Evolutionary conservation across 371 early-diverging fungal genomes (phyloP).

Genomic region (Rhizopus delemar): DNA sequence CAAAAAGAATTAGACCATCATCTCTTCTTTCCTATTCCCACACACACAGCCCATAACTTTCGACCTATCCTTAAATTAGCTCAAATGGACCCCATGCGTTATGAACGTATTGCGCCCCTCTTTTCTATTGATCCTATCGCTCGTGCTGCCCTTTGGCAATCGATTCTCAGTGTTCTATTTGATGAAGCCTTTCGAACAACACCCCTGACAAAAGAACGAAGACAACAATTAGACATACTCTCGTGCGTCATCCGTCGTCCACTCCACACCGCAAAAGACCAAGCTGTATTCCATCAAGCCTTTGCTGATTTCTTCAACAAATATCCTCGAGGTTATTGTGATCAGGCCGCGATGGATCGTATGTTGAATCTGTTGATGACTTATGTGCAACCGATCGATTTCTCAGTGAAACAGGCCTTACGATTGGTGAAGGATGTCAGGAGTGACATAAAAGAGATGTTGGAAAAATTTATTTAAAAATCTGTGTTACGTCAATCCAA

Average conservation of each 20-base stretch:
- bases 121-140: constrained; percentile 33
- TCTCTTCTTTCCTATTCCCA: constrained; percentile 15
- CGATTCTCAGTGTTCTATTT: constrained; percentile 17
- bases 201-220: constrained; percentile 5
- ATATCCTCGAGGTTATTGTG: constrained; percentile 26
- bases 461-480: neutral
- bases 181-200: constrained; percentile 27
- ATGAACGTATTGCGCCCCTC: constrained; percentile 12
- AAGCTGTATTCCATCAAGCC: constrained; percentile 19
- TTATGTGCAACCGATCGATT: constrained; percentile 13
- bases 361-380: constrained; percentile 7
- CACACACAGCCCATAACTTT: neutral
- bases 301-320: constrained; percentile 26
- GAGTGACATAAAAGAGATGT: neutral
- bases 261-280: constrained; percentile 7
- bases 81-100: neutral
- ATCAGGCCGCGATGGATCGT: constrained; percentile 13
- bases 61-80: constrained; percentile 16
- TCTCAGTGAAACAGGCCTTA: neutral
- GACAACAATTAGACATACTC: constrained; percentile 3
- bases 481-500: neutral
- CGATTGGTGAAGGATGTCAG: neutral
- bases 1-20: constrained; percentile 1
- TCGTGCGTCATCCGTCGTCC: neutral
- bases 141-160: constrained; percentile 28